A percentile compares a stretch with the other conserved stretches of the same genome.
Conservation (phyloP, 2,329 filamentous ascomycete species). For the Gyromitra esculenta region DNA sequence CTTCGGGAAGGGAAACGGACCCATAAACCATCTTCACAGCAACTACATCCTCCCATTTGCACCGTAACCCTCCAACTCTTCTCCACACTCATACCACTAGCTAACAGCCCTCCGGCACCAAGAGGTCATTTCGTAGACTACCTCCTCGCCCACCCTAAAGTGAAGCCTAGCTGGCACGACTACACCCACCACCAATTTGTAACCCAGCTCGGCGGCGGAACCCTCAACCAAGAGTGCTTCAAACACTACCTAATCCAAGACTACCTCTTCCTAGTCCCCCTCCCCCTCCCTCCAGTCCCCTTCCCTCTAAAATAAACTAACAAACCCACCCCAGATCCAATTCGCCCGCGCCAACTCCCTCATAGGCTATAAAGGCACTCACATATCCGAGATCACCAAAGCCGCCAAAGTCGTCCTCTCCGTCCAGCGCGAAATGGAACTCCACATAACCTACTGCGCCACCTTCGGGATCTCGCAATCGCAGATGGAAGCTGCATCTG, state of each 20-base stretch:
- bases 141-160: constrained; percentile 76
- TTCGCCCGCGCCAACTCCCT: constrained; percentile 88
- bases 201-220: constrained; percentile 76
- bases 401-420: constrained; percentile 77
- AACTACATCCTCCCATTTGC: constrained; percentile 69
- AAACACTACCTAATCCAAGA: constrained; percentile 92
- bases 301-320: too few relatives aligned
- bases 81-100: not conserved
- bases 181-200: constrained; percentile 88
- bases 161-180: constrained; percentile 76
- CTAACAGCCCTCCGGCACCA: constrained; percentile 17
- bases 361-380: constrained; percentile 83
- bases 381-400: constrained; percentile 74
- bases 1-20: constrained; percentile 70
- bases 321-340: constrained; percentile 69
- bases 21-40: constrained; percentile 75
- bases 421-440: constrained; percentile 79
- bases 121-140: constrained; percentile 86
- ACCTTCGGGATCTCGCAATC: constrained; percentile 78
- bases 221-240: constrained; percentile 78
- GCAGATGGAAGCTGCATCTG: constrained; percentile 77
- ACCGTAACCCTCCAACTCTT: constrained; percentile 60
- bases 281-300: not conserved
- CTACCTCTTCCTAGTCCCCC: constrained; percentile 81
- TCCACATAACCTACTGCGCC: constrained; percentile 85